Evolutionary conservation across 768 basidiomycete genomes (phyloP).

Genomic region (Astraeus odoratus): DNA sequence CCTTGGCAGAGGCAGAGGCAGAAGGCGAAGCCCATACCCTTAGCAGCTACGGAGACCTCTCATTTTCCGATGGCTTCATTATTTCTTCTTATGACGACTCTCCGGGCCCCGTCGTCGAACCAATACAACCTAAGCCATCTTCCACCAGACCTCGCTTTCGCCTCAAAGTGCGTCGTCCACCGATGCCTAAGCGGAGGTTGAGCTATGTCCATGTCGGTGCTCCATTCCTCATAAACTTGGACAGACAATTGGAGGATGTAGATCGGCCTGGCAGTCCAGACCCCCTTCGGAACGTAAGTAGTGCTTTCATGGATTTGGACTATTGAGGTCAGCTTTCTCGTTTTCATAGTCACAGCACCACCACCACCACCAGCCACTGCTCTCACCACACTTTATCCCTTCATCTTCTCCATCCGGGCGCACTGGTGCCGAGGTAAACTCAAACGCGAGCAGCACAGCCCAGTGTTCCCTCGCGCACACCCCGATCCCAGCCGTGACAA

Average conservation of each 20-base stretch:
- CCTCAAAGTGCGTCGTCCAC: constrained; percentile 21
- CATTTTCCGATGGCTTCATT: constrained; percentile 31
- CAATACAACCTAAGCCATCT: not conserved
- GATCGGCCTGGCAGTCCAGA: constrained; percentile 14
- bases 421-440: not conserved
- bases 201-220: constrained; percentile 8
- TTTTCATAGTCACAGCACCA: constrained; percentile 9
- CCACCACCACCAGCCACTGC: constrained; percentile 12
- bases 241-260: constrained; percentile 2
- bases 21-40: constrained; percentile 37
- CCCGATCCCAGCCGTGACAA: no score
- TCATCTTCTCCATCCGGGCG: not conserved
- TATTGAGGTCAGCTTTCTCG: not conserved
- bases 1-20: not conserved
- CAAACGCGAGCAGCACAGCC: constrained; percentile 8
- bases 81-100: constrained; percentile 17
- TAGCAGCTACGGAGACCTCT: constrained; percentile 40
- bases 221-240: constrained; percentile 1
- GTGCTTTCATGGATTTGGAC: not conserved
- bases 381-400: constrained; percentile 4
- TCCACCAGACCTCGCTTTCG: constrained; percentile 15
- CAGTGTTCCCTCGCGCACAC: no score
- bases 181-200: constrained; percentile 20
- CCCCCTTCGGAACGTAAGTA: constrained; percentile 10
- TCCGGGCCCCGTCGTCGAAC: not conserved